Percentiles rank a stretch among this genome's conserved stretches.
phyloP scores from a whole-genome alignment of 2,329 filamentous ascomycete species.

The Talaromyces sp. region DNA sequence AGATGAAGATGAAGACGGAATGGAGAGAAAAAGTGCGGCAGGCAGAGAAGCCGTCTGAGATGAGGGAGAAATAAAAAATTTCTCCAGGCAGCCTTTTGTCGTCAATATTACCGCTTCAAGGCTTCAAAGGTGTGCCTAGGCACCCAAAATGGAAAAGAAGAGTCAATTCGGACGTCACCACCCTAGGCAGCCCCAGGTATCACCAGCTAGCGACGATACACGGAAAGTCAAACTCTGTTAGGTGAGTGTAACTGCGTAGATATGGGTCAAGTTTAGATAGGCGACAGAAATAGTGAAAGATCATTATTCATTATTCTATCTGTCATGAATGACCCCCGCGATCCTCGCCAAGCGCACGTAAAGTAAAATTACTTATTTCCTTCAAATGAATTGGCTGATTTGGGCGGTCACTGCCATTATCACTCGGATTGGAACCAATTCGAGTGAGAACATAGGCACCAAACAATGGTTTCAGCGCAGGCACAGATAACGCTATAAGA shows the following conservation, averaged over 20 bases:
- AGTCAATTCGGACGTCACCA: neutral
- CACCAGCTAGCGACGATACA: neutral
- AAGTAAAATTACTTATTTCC: conserved; percentile 7
- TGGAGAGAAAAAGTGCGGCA: neutral
- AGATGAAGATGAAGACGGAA: neutral
- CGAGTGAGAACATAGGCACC: conserved; percentile 14
- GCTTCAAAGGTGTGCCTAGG: neutral
- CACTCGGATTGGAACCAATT: conserved; percentile 14
- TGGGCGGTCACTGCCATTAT: neutral
- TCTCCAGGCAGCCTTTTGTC: conserved; percentile 4
- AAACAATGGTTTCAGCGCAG: conserved; percentile 50
- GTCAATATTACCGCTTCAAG: conserved; percentile 18
- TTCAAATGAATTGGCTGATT: conserved; percentile 6
- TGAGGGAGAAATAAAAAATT: neutral
- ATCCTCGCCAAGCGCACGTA: conserved; percentile 1
- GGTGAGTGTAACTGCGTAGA: neutral
- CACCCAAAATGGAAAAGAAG: neutral
- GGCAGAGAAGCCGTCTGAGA: neutral
- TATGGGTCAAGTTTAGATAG: neutral
- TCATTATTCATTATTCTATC: neutral
- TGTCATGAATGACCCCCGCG: neutral
- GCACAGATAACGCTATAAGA: conserved; percentile 52
- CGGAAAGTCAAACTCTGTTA: neutral
- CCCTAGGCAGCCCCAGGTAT: conserved; percentile 1
- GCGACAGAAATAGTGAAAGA: neutral